Evolutionary conservation across 805 yeast genomes (phyloP), one percentile per base, ranked within the genome.

Genomic region (Sugiyamaella qingdaonensis): DNA sequence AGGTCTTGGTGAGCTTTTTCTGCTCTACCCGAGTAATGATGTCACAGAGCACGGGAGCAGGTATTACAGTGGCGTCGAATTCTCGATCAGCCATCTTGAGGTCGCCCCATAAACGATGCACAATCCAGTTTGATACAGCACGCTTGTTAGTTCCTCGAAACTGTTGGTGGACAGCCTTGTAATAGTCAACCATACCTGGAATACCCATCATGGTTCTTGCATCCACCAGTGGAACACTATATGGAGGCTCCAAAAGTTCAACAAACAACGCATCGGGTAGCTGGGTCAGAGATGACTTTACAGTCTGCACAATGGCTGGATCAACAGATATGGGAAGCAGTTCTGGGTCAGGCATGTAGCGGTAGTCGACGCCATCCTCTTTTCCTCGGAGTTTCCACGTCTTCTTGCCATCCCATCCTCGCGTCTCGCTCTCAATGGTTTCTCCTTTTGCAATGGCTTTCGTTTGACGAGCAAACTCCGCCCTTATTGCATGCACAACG

Each of bases 301-400:
- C 71, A 1, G 76, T 73, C 0, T 70, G 60, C 0, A 77, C 62
- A 3, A 84, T 76, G 0, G 64, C 64, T 1, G 69, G 53, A 36
- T 78, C 72, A 2, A 92, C 65, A 13, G 62, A 54, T 2, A 91
- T 69, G 1, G 70, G 67, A 0, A 94, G 90, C 31, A 94, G 71
- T 66, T 94, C 99, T 1, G 95, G 88, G 66, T 94, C 99, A 0
- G 98, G 97, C 78, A 92, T 85, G 65, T 90, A 94, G 61, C 98
- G 74, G 68, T 94, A 94, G 68, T 94, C 99, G 10, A 87, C 78
- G 0, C 88, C 79, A 37, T 80, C 79, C 66, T 92, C 97, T 63
- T 94, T 94, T 2, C 80, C 74, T 64, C 99, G 79, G 48, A 86
- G 70, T 48, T 78, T 75, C 44, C 77, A 73, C 0, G 98, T 92